Percentiles rank a stretch among this genome's conserved stretches.
phyloP scores from a whole-genome alignment of 108 stramenopile genomes.

The Cyclotella cryptica region DNA sequence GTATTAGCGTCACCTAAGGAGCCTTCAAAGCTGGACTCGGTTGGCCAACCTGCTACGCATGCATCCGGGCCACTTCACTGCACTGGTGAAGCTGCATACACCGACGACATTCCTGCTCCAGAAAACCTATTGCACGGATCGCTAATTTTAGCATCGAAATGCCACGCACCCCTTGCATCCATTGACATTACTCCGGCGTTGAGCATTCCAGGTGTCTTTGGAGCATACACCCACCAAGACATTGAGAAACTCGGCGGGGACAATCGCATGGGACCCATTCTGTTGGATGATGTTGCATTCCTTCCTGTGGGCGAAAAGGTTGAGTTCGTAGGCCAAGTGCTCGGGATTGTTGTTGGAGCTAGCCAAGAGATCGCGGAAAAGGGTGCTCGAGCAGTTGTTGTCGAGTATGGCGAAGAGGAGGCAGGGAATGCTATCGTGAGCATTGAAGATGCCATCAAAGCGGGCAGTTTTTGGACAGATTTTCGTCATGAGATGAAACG shows the following conservation, averaged over 20 bases:
- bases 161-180: constrained; percentile 68
- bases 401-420: constrained; percentile 69
- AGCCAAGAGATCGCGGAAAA: constrained; percentile 82
- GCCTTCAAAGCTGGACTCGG: constrained; percentile 35
- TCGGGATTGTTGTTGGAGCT: constrained; percentile 85
- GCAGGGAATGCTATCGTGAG: constrained; percentile 71
- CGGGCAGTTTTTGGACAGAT: constrained; percentile 74
- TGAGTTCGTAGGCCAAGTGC: constrained; percentile 79
- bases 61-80: constrained; percentile 88
- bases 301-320: constrained; percentile 76
- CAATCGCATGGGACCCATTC: constrained; percentile 83
- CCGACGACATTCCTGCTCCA: constrained; percentile 91
- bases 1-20: constrained; percentile 26
- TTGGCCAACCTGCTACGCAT: constrained; percentile 83
- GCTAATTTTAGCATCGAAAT: constrained; percentile 77
- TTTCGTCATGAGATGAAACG: constrained; percentile 72
- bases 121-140: constrained; percentile 79
- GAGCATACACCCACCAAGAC: constrained; percentile 73
- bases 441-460: constrained; percentile 90
- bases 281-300: constrained; percentile 85
- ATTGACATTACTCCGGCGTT: constrained; percentile 74
- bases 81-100: constrained; percentile 92
- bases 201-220: constrained; percentile 83
- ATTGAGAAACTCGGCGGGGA: constrained; percentile 75
- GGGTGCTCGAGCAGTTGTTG: constrained; percentile 76